Evolutionary conservation across 1,139 yeast species (phyloP).

Genomic region (Nakaseomyces nivariensis): DNA sequence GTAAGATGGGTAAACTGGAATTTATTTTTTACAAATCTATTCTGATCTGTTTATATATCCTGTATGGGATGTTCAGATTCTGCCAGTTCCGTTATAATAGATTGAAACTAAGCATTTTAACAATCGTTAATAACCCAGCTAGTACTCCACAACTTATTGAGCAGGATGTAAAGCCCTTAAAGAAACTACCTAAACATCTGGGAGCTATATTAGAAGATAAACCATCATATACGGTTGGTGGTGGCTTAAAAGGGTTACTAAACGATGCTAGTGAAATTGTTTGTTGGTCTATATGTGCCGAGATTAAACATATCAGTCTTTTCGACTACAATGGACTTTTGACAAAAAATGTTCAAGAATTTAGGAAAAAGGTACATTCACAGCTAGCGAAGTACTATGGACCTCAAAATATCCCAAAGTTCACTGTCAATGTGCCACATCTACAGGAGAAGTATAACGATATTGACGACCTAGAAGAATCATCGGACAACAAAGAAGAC

Average conservation of each 20-base stretch:
- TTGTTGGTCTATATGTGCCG: slow-evolving; percentile 85
- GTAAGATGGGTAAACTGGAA: slow-evolving; percentile 11
- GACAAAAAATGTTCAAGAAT: slow-evolving; percentile 44
- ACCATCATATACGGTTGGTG: slow-evolving; percentile 73
- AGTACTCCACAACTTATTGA: slow-evolving; percentile 81
- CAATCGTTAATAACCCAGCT: slow-evolving; percentile 66
- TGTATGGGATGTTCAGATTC: slow-evolving; percentile 48
- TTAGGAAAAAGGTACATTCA: slow-evolving; percentile 48
- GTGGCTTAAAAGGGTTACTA: slow-evolving; percentile 76
- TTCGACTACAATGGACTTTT: slow-evolving; percentile 75
- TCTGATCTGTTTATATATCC: slow-evolving; percentile 44
- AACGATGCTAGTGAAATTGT: slow-evolving; percentile 66
- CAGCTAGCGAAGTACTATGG: slow-evolving; percentile 71
- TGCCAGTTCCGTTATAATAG: slow-evolving; percentile 46
- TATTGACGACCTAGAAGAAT: slow-evolving; percentile 8
- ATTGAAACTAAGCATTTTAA: slow-evolving; percentile 46
- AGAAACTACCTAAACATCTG: slow-evolving; percentile 68
- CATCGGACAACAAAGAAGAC: slow-evolving; percentile 26
- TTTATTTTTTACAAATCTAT: slow-evolving; percentile 34
- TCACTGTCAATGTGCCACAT: slow-evolving; percentile 53
- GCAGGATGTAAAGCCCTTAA: slow-evolving; percentile 63
- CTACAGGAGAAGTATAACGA: slow-evolving; percentile 37
- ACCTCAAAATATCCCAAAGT: slow-evolving; percentile 52
- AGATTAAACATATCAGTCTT: slow-evolving; percentile 58
- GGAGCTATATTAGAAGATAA: slow-evolving; percentile 64